Evolutionary conservation across 2,329 filamentous ascomycete species (phyloP), one percentile per base, ranked within the genome.

Genomic region (Lecanoromycetidae sp.): DNA sequence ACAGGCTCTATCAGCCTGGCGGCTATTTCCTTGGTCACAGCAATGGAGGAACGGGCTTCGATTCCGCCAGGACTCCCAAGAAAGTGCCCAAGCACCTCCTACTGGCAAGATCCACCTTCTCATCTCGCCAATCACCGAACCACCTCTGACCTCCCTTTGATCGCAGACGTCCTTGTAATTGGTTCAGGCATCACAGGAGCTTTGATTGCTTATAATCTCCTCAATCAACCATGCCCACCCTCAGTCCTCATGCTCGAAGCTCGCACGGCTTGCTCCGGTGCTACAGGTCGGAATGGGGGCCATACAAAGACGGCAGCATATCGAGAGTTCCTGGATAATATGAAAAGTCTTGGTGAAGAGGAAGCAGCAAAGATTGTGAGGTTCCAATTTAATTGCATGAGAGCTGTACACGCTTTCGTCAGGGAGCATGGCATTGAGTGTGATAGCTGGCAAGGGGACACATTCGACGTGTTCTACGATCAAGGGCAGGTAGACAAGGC

Each of bases 391-490:
- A 64, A 65, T 33, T 74, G 69, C 55, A 75, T 81, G 46, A 60
- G 65, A 22, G 70, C 69, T n/a, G 70, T 77, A 8, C 77, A 80
- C 55, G 60, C 57, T 0, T 71, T 81, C 50, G 73, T 75, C 0
- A 57, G 58, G 4, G 60, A 67, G 15, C 60, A 78, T 46, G 53
- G 52, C 4, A 72, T 77, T 26, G 57, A 62, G 9, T 69, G 74
- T 55, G 76, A 79, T 55, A 70, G 67, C 41, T 56, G 61, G 30
- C 57, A 67, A 8, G 71, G 74, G 53, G 63, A 69, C 20, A 80
- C 77, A 0, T 67, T 78, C 2, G 77, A 81, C 57, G 62, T 79
- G 2, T 63, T 79, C 26, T 79, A 77, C 56, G 72, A 77, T 49
- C 49, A 62, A 15, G 57, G 49, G 7, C 61, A 69, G 40, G 71